phyloP scores from a whole-genome alignment of 2,329 filamentous ascomycete species.

The Exutisphaerella laricina region DNA sequence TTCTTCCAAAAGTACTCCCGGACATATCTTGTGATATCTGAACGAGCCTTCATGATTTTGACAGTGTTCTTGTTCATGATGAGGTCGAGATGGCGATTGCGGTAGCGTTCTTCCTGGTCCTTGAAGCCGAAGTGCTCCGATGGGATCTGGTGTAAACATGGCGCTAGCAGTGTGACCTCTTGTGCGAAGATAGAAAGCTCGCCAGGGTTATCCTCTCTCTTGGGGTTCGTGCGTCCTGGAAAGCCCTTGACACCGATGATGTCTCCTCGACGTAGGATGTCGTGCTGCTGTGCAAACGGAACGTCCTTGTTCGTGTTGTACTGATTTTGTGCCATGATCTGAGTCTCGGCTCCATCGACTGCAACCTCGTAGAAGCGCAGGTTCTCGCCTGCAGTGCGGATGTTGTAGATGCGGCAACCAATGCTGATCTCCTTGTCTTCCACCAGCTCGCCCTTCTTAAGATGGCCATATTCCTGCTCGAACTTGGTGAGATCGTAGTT shows the following conservation, averaged over 20 bases:
- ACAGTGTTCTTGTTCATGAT: constrained; percentile 92
- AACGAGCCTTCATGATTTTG: constrained; percentile 75
- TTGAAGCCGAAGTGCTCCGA: constrained; percentile 92
- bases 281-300: constrained; percentile 81
- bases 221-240: constrained; percentile 79
- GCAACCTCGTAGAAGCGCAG: constrained; percentile 87
- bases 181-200: constrained; percentile 91
- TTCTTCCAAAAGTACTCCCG: constrained; percentile 76
- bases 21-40: constrained; percentile 84
- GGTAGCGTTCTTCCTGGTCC: constrained; percentile 87
- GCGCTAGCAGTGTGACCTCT: constrained; percentile 78
- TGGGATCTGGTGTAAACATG: constrained; percentile 85
- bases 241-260: constrained; percentile 84
- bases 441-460: constrained; percentile 82
- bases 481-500: constrained; percentile 79
- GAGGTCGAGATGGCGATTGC: constrained; percentile 89
- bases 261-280: constrained; percentile 83
- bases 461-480: constrained; percentile 65
- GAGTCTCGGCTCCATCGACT: constrained; percentile 68
- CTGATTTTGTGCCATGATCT: constrained; percentile 88
- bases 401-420: constrained; percentile 83
- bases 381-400: constrained; percentile 75
- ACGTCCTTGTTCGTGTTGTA: constrained; percentile 63
- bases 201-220: constrained; percentile 64
- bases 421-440: constrained; percentile 70